Conservation (phyloP, 768 basidiomycete species). For the Tricholoma matsutake region DNA sequence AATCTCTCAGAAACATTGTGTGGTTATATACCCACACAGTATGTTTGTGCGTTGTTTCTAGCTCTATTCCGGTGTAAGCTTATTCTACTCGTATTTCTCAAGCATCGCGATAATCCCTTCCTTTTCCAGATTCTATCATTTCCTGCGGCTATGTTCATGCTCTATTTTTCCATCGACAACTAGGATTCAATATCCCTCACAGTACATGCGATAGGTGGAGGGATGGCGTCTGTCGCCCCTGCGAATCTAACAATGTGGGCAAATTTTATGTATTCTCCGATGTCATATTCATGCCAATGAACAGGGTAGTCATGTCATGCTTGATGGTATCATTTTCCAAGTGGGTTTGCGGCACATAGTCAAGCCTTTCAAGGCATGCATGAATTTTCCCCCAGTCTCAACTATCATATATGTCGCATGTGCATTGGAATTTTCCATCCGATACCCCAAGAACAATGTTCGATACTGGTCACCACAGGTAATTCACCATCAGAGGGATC, state of each 20-base stretch:
- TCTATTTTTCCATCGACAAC: not conserved
- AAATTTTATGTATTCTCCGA: not conserved
- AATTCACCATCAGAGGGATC: not conserved
- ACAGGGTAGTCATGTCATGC: slow-evolving; percentile 17
- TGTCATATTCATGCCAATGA: not conserved
- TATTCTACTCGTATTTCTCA: not conserved
- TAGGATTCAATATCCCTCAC: too few relatives aligned
- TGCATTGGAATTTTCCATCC: slow-evolving; percentile 44
- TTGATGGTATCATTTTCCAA: slow-evolving; percentile 62
- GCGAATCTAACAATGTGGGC: slow-evolving; percentile 2
- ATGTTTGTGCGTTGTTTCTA: too few relatives aligned
- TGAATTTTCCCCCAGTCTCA: slow-evolving; percentile 12
- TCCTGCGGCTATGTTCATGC: slow-evolving; percentile 30
- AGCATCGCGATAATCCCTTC: not conserved
- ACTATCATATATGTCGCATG: slow-evolving; percentile 40
- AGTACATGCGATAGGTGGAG: slow-evolving; percentile 32
- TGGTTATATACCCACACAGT: too few relatives aligned
- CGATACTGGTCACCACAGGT: too few relatives aligned
- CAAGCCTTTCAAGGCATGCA: not conserved
- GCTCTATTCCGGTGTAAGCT: slow-evolving; percentile 25
- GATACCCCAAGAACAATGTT: slow-evolving; percentile 31
- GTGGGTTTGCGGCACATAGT: slow-evolving; percentile 29
- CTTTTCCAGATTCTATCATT: slow-evolving; percentile 30
- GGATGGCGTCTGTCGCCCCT: slow-evolving; percentile 39
- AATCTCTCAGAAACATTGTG: too few relatives aligned